phyloP scores from a whole-genome alignment of 2,329 filamentous ascomycete genomes.

The Trichophaea hybrida region DNA sequence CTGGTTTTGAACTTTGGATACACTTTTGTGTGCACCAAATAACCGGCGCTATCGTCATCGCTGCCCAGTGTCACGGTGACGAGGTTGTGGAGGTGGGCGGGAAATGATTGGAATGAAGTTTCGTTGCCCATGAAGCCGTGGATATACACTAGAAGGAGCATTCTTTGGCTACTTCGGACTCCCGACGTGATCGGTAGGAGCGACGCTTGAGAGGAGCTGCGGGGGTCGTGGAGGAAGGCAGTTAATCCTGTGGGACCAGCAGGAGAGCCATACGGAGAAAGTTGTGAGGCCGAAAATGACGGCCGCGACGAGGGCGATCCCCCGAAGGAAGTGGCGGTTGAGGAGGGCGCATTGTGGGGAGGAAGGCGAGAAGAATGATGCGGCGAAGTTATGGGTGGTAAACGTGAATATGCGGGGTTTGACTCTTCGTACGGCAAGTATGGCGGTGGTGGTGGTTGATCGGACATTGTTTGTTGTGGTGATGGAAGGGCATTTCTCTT shows the following conservation, averaged over 20 bases:
- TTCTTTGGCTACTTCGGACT: slow-evolving; percentile 29
- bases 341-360: background rate
- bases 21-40: slow-evolving; percentile 62
- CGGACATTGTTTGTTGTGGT: background rate
- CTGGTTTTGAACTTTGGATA: slow-evolving; percentile 70
- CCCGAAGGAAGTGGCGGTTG: background rate
- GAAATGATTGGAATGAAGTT: slow-evolving; percentile 75
- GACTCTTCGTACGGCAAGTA: background rate
- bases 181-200: background rate
- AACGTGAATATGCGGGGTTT: background rate
- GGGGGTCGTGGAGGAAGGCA: background rate
- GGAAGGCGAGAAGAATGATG: background rate
- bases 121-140: slow-evolving; percentile 86
- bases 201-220: slow-evolving; percentile 3
- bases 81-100: slow-evolving; percentile 68
- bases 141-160: slow-evolving; percentile 64
- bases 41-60: slow-evolving; percentile 18
- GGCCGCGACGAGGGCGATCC: background rate
- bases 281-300: background rate
- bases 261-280: background rate
- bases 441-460: background rate
- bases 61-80: slow-evolving; percentile 45
- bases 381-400: background rate
- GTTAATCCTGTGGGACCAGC: background rate
- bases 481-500: background rate